Evolutionary conservation across 2,329 filamentous ascomycete species (phyloP).

Genomic region (Diaporthe nobilis): DNA sequence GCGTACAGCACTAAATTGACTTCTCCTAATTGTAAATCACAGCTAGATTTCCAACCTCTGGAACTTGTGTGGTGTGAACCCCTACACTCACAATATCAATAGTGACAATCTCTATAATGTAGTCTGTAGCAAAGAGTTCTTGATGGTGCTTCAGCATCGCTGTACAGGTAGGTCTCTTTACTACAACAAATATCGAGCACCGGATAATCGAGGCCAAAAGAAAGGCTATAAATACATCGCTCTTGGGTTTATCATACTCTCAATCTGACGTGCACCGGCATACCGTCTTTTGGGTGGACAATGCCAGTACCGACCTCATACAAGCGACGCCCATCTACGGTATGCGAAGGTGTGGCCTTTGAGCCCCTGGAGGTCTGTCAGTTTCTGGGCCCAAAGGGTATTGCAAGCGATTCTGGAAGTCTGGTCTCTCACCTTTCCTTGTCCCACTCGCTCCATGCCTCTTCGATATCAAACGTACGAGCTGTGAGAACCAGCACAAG

Average conservation of each 20-base stretch:
- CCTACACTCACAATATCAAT: no score
- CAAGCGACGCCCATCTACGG: background rate
- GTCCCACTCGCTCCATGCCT: background rate
- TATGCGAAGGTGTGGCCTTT: background rate
- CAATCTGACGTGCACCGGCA: background rate
- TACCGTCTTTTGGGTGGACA: background rate
- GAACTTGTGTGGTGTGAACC: background rate
- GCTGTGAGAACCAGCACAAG: constrained; percentile 2
- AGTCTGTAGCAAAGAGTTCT: no score
- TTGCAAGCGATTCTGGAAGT: background rate
- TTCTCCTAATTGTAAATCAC: background rate
- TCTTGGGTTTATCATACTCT: background rate
- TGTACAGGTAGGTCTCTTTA: no score
- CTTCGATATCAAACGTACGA: background rate
- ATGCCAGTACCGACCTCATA: background rate
- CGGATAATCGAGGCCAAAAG: no score
- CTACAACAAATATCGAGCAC: no score
- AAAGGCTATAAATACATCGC: background rate
- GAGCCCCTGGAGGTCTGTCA: background rate
- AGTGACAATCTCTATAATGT: no score
- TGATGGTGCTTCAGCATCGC: no score
- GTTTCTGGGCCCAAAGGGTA: background rate
- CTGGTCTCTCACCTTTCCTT: background rate
- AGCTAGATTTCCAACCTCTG: background rate
- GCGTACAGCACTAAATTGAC: constrained; percentile 6